A percentile compares a stretch with the other conserved stretches of the same genome.
Conservation (phyloP, 106 monocot genomes). For the Xerophyta viscosa region DNA sequence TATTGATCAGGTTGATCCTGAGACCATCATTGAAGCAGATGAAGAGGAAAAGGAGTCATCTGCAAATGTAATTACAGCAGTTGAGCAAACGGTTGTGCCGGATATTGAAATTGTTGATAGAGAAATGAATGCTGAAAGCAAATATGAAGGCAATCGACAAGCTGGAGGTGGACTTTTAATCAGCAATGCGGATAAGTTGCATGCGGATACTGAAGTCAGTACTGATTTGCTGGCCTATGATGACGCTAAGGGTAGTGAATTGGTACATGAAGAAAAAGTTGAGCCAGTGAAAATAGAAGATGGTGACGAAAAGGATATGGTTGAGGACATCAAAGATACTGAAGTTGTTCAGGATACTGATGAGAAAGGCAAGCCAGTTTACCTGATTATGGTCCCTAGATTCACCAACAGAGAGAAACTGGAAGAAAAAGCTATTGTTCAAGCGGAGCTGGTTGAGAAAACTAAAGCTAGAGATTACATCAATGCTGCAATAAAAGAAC, state of each 20-base stretch:
- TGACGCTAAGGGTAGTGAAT: background rate
- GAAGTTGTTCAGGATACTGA: too few species aligned
- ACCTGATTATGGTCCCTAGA: constrained; percentile 42
- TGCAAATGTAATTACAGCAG: too few species aligned
- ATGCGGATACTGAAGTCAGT: background rate
- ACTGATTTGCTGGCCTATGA: background rate
- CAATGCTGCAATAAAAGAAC: constrained; percentile 18
- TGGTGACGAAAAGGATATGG: background rate
- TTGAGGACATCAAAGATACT: too few species aligned
- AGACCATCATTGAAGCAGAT: too few species aligned
- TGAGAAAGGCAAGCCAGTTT: too few species aligned
- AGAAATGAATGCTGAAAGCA: background rate
- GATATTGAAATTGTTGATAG: background rate
- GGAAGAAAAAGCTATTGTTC: constrained; percentile 21
- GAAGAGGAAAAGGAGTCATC: too few species aligned
- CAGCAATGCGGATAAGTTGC: background rate
- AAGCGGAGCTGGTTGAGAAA: constrained; percentile 26
- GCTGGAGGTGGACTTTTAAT: background rate
- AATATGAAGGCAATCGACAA: background rate
- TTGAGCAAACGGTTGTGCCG: background rate
- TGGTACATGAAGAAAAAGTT: background rate
- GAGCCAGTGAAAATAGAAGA: background rate
- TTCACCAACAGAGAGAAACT: constrained; percentile 16
- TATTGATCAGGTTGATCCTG: too few species aligned
- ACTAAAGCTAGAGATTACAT: constrained; percentile 39